These are phyloP conservation scores for Lunularia cruciata DNA, from an alignment of 225 moss, liverwort and hornwort genomes.

Conservation along the genomic window DNA sequence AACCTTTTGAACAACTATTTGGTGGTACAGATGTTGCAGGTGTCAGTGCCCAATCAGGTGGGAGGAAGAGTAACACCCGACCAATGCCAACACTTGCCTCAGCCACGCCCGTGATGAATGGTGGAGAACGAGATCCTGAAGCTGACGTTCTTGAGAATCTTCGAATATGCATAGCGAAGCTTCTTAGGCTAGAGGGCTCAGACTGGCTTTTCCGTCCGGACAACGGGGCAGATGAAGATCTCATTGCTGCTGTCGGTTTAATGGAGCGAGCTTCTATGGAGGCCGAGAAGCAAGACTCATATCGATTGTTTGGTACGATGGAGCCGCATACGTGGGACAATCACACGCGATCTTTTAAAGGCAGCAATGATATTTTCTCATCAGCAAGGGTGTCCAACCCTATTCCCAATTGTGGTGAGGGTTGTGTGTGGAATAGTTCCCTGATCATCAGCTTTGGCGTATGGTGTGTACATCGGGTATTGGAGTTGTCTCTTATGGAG, in stretches of 20 bases:
- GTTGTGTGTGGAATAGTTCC: constrained; percentile 68
- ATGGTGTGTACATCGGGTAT: constrained; percentile 85
- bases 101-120: constrained; percentile 16
- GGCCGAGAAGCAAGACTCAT: constrained; percentile 29
- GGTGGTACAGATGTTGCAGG: constrained; percentile 50
- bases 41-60: constrained; percentile 25
- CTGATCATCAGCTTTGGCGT: constrained; percentile 87
- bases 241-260: constrained; percentile 58
- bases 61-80: constrained; percentile 11
- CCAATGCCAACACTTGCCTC: constrained; percentile 27
- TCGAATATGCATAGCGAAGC: constrained; percentile 56
- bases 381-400: not conserved
- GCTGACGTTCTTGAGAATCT: constrained; percentile 55
- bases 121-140: constrained; percentile 36
- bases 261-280: constrained; percentile 47
- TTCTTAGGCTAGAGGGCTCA: constrained; percentile 66
- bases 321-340: constrained; percentile 29
- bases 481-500: constrained; percentile 86
- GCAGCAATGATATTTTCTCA: constrained; percentile 34
- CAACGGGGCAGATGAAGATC: constrained; percentile 76
- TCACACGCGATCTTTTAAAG: constrained; percentile 47
- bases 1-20: constrained; percentile 81
- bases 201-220: constrained; percentile 77
- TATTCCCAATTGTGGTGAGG: constrained; percentile 54
- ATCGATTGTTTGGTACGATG: constrained; percentile 10